Percentiles rank a stretch among this genome's conserved stretches.
These are phyloP conservation scores for Phytophthora ramorum DNA, from an alignment of 352 stramenopile species.

Conservation along the genomic window DNA sequence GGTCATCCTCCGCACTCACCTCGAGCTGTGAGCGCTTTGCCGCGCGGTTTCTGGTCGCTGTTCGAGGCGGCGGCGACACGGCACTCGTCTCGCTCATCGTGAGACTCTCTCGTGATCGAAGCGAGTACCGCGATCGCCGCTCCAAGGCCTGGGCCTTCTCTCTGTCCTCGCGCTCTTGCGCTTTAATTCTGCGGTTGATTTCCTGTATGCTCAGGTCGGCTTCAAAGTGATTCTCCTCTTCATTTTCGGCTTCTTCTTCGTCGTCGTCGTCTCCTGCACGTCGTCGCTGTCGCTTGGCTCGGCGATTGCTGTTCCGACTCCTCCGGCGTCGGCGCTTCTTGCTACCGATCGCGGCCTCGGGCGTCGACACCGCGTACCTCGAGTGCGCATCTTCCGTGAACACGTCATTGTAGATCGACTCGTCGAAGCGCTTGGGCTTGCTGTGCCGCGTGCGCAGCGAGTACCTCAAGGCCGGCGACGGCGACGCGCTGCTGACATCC, in stretches of 20 bases:
- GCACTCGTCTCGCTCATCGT: conserved; percentile 26
- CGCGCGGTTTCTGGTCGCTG: conserved; percentile 1
- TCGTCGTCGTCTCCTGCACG: conserved; percentile 6
- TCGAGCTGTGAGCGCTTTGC: conserved; percentile 40
- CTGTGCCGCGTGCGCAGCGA: conserved; percentile 58
- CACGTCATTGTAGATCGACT: conserved; percentile 74
- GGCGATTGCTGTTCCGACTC: conserved; percentile 12
- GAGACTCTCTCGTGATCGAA: conserved; percentile 62
- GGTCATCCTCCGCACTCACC: conserved; percentile 24
- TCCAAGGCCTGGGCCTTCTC: conserved; percentile 37
- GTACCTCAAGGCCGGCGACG: conserved; percentile 42
- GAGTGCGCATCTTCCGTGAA: conserved; percentile 46
- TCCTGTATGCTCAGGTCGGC: conserved; percentile 62
- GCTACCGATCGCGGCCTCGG: conserved; percentile 11
- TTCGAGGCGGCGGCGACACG: conserved; percentile 19
- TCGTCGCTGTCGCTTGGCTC: conserved; percentile 32
- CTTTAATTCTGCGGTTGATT: conserved; percentile 61
- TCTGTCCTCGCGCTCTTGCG: conserved; percentile 45
- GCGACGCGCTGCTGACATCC: conserved; percentile 26
- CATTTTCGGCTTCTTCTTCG: conserved; percentile 32
- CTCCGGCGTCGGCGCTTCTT: conserved; percentile 42
- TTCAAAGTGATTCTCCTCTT: conserved; percentile 45
- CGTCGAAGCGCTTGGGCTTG: conserved; percentile 70
- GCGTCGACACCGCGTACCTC: conserved; percentile 24
- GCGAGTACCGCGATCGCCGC: conserved; percentile 53